Conservation (phyloP, 768 basidiomycete genomes). For the Phaeotremella fagi region DNA sequence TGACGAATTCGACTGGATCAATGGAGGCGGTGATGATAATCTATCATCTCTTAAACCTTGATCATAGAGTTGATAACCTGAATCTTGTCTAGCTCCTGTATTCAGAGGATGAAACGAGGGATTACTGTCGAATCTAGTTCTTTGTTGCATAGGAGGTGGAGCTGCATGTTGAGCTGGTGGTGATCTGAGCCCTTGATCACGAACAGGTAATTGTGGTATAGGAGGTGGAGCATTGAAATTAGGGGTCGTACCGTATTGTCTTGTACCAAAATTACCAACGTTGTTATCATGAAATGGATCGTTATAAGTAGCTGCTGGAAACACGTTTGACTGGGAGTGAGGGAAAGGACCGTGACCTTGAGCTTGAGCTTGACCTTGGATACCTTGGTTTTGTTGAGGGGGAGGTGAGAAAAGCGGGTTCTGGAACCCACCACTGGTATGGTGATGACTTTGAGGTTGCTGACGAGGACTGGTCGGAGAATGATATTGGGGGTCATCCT, state of each 20-base stretch:
- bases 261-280: background rate
- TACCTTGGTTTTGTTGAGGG: too few species aligned
- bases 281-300: background rate
- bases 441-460: background rate
- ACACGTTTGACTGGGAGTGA: background rate
- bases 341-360: background rate
- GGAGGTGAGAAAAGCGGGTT: too few species aligned
- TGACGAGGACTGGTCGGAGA: background rate
- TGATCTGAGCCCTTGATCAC: background rate
- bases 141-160: background rate
- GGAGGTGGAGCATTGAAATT: background rate
- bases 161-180: background rate
- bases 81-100: background rate
- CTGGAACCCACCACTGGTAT: too few species aligned
- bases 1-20: slow-evolving; percentile 14
- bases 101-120: background rate
- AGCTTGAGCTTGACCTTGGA: background rate
- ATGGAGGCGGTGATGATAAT: slow-evolving; percentile 12
- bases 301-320: background rate
- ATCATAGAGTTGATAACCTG: background rate
- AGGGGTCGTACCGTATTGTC: background rate
- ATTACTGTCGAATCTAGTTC: background rate
- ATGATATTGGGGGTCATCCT: background rate
- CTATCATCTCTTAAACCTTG: slow-evolving; percentile 22
- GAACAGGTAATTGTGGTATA: background rate